phyloP scores from a whole-genome alignment of 2,329 filamentous ascomycete species.

The Neofusicoccum laricinum region DNA sequence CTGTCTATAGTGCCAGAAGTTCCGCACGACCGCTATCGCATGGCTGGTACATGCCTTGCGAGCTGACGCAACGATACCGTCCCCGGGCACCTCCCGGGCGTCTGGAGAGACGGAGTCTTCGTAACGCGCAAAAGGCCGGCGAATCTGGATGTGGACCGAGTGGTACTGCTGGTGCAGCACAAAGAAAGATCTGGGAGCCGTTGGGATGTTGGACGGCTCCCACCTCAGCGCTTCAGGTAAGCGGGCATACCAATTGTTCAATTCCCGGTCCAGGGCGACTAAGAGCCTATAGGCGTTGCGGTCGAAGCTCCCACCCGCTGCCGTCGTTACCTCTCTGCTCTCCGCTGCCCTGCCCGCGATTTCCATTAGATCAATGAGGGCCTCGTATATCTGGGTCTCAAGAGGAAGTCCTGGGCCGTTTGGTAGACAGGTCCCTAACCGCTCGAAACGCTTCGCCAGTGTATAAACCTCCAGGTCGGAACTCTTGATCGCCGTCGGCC shows the following conservation, averaged over 20 bases:
- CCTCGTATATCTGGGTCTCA: conserved; percentile 47
- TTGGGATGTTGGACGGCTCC: conserved; percentile 35
- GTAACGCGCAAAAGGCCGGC: conserved; percentile 54
- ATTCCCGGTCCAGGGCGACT: conserved; percentile 51
- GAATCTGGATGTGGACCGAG: conserved; percentile 51
- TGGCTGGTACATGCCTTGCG: conserved; percentile 56
- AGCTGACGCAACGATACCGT: conserved; percentile 47
- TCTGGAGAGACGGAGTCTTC: conserved; percentile 38
- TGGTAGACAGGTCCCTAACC: conserved; percentile 38
- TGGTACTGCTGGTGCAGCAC: conserved; percentile 57
- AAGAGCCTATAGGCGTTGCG: conserved; percentile 51
- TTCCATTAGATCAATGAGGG: conserved; percentile 56
- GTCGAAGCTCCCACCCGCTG: conserved; percentile 35
- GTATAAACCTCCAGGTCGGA: conserved; percentile 51
- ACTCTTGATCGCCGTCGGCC: conserved; percentile 54
- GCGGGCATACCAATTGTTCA: conserved; percentile 54
- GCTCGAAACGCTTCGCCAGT: conserved; percentile 46
- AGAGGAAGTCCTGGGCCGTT: conserved; percentile 32
- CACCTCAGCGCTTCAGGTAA: conserved; percentile 46
- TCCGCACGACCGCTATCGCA: conserved; percentile 51
- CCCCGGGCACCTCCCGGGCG: conserved; percentile 35
- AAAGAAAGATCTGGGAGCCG: conserved; percentile 46
- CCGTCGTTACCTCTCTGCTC: conserved; percentile 33
- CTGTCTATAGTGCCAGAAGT: conserved; percentile 56
- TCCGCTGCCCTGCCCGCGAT: conserved; percentile 45